Percentiles rank a stretch among this genome's conserved stretches.
phyloP scores from a whole-genome alignment of 2,329 filamentous ascomycete genomes.

The Simplicillium sp. region DNA sequence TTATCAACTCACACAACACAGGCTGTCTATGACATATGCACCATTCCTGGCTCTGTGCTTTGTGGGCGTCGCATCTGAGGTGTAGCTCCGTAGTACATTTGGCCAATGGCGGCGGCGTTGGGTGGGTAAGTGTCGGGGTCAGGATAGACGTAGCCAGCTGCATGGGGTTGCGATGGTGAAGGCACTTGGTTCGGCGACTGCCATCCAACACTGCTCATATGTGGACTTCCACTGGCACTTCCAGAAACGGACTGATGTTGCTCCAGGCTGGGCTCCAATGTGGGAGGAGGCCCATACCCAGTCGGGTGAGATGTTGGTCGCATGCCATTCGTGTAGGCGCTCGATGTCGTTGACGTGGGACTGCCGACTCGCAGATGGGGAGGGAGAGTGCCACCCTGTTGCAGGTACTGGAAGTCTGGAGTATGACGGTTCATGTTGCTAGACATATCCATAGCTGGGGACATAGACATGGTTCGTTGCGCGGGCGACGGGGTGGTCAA shows the following conservation, averaged over 20 bases:
- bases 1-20: neutral
- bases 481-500: slow-evolving; percentile 74
- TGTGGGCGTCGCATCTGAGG: slow-evolving; percentile 59
- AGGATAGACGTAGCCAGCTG: slow-evolving; percentile 64
- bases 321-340: slow-evolving; percentile 41
- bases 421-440: slow-evolving; percentile 56
- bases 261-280: slow-evolving; percentile 77
- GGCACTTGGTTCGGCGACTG: slow-evolving; percentile 71
- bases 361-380: slow-evolving; percentile 72
- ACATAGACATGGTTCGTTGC: slow-evolving; percentile 72
- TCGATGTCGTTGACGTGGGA: slow-evolving; percentile 57
- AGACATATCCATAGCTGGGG: slow-evolving; percentile 66
- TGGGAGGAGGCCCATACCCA: slow-evolving; percentile 72
- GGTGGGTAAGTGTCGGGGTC: slow-evolving; percentile 69
- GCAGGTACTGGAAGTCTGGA: slow-evolving; percentile 63
- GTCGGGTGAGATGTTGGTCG: slow-evolving; percentile 79
- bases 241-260: slow-evolving; percentile 56
- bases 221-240: slow-evolving; percentile 76
- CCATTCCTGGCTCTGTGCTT: slow-evolving; percentile 57
- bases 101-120: slow-evolving; percentile 45
- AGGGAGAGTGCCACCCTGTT: slow-evolving; percentile 66
- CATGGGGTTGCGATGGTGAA: slow-evolving; percentile 55
- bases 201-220: slow-evolving; percentile 76
- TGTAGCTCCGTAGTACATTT: slow-evolving; percentile 65
- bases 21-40: slow-evolving; percentile 27